Evolutionary conservation across 163 green algal genomes (phyloP), one percentile per base, ranked within the genome.

Genomic region (Scenedesmus sp.): DNA sequence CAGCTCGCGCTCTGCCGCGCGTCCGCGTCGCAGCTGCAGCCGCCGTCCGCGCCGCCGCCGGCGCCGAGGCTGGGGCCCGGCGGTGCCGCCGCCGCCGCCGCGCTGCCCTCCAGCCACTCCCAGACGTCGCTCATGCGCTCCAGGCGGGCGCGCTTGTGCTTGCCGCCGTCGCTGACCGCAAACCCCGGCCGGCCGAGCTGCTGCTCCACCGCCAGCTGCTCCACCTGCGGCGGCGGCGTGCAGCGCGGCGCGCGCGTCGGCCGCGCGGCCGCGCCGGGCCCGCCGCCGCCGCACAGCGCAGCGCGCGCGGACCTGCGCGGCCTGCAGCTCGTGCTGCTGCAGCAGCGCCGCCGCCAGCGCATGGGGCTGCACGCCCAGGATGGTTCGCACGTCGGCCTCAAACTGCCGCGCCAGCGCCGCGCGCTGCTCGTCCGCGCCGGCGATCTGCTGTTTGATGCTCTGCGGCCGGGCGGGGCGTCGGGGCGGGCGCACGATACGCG

Each of bases 191-290:
- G 51, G 11, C 51, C 69, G 15, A 77, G 34, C 34, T 77, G 69
- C 53, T 77, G 69, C 69, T 66, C 51, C 4, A 77, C 69, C n/a
- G 69, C 69, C n/a, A 77, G 36, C 69, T 77, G 69, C 69, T 66
- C 33, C 31, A 77, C 69, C 69, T 64, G 66, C 18, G 63, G 4
- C 15, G 3, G 9, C 50, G 28, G 17, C 66, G n/a, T n/a, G n/a
- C n/a, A n/a, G n/a, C n/a, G n/a, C n/a, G n/a, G n/a, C n/a, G n/a
- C n/a, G n/a, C n/a, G n/a, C n/a, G n/a, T n/a, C n/a, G n/a, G n/a
- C n/a, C n/a, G n/a, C n/a, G n/a, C n/a, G n/a, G n/a, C n/a, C n/a
- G n/a, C n/a, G n/a, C n/a, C n/a, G n/a, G n/a, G n/a, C n/a, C n/a
- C n/a, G n/a, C n/a, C n/a, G n/a, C n/a, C n/a, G n/a, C n/a, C n/a